Percentiles rank a stretch among this genome's conserved stretches.
These are phyloP conservation scores for Pyricularia grisea DNA, from an alignment of 2,329 filamentous ascomycete species.

Conservation along the genomic window DNA sequence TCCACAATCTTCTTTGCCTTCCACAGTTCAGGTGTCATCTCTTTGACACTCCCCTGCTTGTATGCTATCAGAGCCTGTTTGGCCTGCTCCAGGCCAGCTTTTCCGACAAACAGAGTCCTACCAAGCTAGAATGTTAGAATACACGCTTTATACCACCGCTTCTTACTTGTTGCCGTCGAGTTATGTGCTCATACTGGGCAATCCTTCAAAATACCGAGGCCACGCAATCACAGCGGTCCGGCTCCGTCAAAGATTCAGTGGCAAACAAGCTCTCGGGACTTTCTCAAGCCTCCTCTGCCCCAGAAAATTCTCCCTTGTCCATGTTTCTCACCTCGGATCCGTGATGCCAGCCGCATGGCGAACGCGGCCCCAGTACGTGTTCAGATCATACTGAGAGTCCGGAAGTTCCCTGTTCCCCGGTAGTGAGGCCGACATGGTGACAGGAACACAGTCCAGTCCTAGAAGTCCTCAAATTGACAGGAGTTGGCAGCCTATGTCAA, in stretches of 20 bases:
- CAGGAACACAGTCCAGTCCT: not conserved
- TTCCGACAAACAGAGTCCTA: conserved; percentile 80
- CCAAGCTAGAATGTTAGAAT: not conserved
- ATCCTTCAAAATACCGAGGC: not conserved
- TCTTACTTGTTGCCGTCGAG: not conserved
- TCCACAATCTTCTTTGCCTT: conserved; percentile 94
- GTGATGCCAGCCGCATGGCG: conserved; percentile 81
- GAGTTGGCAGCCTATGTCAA: not conserved
- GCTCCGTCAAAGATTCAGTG: not conserved
- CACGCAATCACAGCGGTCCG: not conserved
- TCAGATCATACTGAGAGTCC: conserved; percentile 83
- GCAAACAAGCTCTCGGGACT: not conserved
- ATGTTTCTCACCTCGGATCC: conserved; percentile 76
- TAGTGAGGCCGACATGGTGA: conserved; percentile 53
- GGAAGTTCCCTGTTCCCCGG: conserved; percentile 72
- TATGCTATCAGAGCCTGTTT: conserved; percentile 76
- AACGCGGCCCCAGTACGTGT: conserved; percentile 91
- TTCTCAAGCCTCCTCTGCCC: not conserved
- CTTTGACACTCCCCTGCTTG: conserved; percentile 69
- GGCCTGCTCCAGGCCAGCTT: conserved; percentile 70
- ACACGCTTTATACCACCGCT: not conserved
- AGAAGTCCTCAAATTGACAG: not conserved
- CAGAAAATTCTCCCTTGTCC: not conserved
- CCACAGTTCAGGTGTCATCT: conserved; percentile 91
- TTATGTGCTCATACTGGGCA: not conserved